Percentiles rank a stretch among this genome's conserved stretches.
Conservation (phyloP, 2,329 filamentous ascomycete genomes). For the Aspergillus brasiliensis region DNA sequence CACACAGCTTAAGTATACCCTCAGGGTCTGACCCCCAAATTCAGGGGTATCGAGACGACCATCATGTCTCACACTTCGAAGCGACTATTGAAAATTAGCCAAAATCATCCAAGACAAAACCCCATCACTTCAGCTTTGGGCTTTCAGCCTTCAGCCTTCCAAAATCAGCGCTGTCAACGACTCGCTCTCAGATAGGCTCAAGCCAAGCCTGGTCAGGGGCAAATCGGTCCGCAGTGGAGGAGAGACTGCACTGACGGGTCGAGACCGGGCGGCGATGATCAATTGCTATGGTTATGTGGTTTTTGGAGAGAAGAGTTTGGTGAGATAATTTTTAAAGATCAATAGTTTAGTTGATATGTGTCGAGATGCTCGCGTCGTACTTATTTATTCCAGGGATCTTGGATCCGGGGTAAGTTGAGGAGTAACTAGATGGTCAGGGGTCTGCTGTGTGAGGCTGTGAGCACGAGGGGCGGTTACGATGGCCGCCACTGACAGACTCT, state of each 20-base stretch:
- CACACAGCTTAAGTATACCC: neutral
- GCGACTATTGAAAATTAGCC: neutral
- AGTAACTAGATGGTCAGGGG: neutral
- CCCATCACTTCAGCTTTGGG: too few species aligned
- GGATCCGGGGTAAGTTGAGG: too few species aligned
- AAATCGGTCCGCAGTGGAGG: conserved; percentile 8
- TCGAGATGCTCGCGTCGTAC: neutral
- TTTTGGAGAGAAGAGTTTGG: neutral
- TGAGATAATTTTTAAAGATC: neutral
- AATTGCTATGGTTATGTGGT: neutral
- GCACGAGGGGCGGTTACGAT: neutral
- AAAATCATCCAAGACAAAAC: neutral
- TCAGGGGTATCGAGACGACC: neutral
- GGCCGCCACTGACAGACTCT: neutral
- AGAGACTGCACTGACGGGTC: conserved; percentile 6
- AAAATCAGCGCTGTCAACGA: neutral
- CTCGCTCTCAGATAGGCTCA: conserved; percentile 1
- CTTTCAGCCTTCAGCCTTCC: neutral
- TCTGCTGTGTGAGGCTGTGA: neutral
- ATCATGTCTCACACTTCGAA: neutral
- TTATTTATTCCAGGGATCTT: neutral
- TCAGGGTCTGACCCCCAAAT: neutral
- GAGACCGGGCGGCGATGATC: conserved; percentile 8
- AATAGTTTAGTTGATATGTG: neutral
- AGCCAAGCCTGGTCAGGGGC: conserved; percentile 9